Conservation (phyloP, 345 rosid species). For the Atalantia buxifolia region DNA sequence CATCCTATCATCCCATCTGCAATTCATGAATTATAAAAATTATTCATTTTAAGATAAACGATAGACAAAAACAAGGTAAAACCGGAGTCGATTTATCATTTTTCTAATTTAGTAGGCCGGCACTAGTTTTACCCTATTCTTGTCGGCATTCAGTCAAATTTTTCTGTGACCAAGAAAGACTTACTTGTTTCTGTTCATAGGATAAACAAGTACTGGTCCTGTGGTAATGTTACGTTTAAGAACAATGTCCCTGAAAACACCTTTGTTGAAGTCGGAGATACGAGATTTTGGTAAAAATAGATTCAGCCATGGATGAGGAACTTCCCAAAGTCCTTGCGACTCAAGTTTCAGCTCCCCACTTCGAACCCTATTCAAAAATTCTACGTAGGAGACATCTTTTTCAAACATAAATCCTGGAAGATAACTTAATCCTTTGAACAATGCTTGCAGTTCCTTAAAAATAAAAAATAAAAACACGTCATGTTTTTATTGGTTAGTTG, state of each 20-base stretch:
- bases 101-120: too few species aligned
- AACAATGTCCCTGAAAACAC: conserved; percentile 61
- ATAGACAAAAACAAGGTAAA: too few species aligned
- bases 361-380: conserved; percentile 77
- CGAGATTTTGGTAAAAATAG: conserved; percentile 73
- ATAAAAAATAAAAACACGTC: too few species aligned
- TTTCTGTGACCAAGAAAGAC: background rate
- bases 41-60: too few species aligned
- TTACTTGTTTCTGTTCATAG: conserved; percentile 77
- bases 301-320: conserved; percentile 98
- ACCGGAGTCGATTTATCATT: too few species aligned
- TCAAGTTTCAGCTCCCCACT: conserved; percentile 62
- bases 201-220: conserved; percentile 72
- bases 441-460: conserved; percentile 36
- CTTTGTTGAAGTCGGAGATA: conserved; percentile 56
- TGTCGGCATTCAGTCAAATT: too few species aligned
- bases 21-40: background rate
- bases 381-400: conserved; percentile 45
- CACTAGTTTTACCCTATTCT: too few species aligned
- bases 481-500: too few species aligned
- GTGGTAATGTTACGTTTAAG: conserved; percentile 62
- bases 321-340: conserved; percentile 76
- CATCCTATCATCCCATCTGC: conserved; percentile 82
- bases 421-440: conserved; percentile 28
- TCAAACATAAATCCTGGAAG: conserved; percentile 30